Evolutionary conservation across 345 rosid genomes (phyloP).

Genomic region (Excoecaria cochinchinensis): DNA sequence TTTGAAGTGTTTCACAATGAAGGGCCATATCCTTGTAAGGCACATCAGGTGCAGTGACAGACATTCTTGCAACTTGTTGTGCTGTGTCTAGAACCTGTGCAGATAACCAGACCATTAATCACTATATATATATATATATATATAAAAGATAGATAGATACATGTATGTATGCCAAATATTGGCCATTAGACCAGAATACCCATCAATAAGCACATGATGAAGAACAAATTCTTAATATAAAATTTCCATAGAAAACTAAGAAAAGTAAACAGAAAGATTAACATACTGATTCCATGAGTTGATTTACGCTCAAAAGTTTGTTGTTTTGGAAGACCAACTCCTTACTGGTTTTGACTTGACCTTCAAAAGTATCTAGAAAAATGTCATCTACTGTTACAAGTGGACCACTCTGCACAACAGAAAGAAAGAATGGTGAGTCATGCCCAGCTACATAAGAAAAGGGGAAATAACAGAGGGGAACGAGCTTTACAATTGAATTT

Average conservation of each 20-base stretch:
- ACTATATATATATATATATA: background rate
- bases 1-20: slow-evolving; percentile 75
- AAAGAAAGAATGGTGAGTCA: slow-evolving; percentile 9
- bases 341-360: slow-evolving; percentile 32
- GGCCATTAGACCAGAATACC: background rate
- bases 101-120: slow-evolving; percentile 18
- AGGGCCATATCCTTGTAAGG: slow-evolving; percentile 82
- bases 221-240: background rate
- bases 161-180: background rate
- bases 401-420: slow-evolving; percentile 39
- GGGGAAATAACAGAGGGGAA: slow-evolving; percentile 14
- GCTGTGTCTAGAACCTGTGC: slow-evolving; percentile 72
- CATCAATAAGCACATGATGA: background rate
- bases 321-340: slow-evolving; percentile 36
- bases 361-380: slow-evolving; percentile 48
- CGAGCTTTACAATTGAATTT: slow-evolving; percentile 42
- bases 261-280: background rate
- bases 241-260: background rate
- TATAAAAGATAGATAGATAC: background rate
- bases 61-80: slow-evolving; percentile 74
- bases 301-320: slow-evolving; percentile 60
- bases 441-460: slow-evolving; percentile 2
- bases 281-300: slow-evolving; percentile 81
- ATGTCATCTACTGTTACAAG: slow-evolving; percentile 50
- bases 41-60: slow-evolving; percentile 67